Evolutionary conservation across 2,329 filamentous ascomycete genomes (phyloP), one percentile per base, ranked within the genome.

Genomic region (Dactylella cylindrospora): DNA sequence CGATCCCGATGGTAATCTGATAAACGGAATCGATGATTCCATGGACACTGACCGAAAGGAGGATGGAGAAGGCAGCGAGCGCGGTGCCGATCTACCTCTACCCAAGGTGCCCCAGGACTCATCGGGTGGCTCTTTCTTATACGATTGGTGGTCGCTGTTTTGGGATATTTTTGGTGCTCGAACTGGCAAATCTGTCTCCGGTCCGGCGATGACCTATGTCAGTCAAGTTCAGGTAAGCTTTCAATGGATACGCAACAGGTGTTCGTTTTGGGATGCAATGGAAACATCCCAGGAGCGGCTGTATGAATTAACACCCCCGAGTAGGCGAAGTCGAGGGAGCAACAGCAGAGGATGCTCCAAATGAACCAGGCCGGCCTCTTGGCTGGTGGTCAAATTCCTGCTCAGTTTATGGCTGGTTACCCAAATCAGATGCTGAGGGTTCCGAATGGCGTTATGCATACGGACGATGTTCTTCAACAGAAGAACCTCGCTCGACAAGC

Each of bases 141-240:
- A 89, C 68, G 93, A 97, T 70, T 98, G 93, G 93, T 98, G 94
- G 77, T 88, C 85, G 70, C 80, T 96, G 46, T 98, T 98, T 73
- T 97, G 90, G 90, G 93, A 98, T 70, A 89, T 97, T 68, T 94
- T 87, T 74, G 84, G 84, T 70, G 88, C 89, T 52, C 87, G 91
- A 71, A 86, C 88, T 70, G 81, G 79, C 69, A 84, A 83, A 72
- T 71, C 70, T 38, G 81, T 80, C 50, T 74, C 76, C 20, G 80
- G 80, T 26, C 64, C 66, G 5, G 64, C 65, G 60, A 84, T 88
- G 39, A 80, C 80, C 65, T 95, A 95, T 73, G 82, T 94, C 55
- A 76, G 80, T 60, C 87, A 94, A 70, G 90, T 85, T 65, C 87
- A 94, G 80, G 90, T 94, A 81, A 70, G 76, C 20, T n/a, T 17